Evolutionary conservation across 1,284 basidiomycete genomes (phyloP).

Genomic region (Paramarasmius palmivorus): DNA sequence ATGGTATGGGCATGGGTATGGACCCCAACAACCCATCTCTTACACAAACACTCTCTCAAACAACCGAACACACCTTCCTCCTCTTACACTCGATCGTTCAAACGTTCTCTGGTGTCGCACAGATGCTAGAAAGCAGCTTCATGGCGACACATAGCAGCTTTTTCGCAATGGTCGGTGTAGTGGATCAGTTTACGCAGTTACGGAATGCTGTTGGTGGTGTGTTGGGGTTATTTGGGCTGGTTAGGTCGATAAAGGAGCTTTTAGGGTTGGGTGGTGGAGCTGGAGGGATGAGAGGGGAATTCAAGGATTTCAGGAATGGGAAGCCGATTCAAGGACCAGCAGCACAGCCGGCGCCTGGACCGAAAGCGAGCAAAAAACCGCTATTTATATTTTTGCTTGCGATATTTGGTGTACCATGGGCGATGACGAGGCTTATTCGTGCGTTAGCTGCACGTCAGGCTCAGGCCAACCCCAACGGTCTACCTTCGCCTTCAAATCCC

Average conservation of each 20-base stretch:
- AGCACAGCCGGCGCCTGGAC: conserved; percentile 37
- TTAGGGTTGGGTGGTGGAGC: conserved; percentile 62
- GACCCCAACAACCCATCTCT: conserved; percentile 65
- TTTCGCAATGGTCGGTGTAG: conserved; percentile 98
- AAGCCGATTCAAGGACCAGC: conserved; percentile 58
- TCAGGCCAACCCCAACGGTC: too few species aligned
- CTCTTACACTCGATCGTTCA: conserved; percentile 95
- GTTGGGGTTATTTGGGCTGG: conserved; percentile 86
- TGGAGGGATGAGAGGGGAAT: conserved; percentile 53
- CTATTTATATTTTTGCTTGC: conserved; percentile 94
- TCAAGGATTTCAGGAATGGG: conserved; percentile 70
- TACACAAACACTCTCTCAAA: conserved; percentile 85
- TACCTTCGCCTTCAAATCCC: too few species aligned
- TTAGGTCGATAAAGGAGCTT: conserved; percentile 82
- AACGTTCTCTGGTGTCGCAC: conserved; percentile 94
- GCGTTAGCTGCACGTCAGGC: conserved; percentile 78
- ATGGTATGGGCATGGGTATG: conserved; percentile 40
- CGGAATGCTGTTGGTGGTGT: conserved; percentile 94
- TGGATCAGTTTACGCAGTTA: conserved; percentile 92
- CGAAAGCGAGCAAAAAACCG: conserved; percentile 84
- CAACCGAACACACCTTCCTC: conserved; percentile 91
- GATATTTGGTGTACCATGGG: conserved; percentile 92
- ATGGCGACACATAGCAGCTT: conserved; percentile 99
- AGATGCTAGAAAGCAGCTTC: conserved; percentile 98
- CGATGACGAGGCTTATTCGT: conserved; percentile 89